Base-by-base conservation (phyloP, 805 yeast genomes). In the Metschnikowia vanudenii region DNA sequence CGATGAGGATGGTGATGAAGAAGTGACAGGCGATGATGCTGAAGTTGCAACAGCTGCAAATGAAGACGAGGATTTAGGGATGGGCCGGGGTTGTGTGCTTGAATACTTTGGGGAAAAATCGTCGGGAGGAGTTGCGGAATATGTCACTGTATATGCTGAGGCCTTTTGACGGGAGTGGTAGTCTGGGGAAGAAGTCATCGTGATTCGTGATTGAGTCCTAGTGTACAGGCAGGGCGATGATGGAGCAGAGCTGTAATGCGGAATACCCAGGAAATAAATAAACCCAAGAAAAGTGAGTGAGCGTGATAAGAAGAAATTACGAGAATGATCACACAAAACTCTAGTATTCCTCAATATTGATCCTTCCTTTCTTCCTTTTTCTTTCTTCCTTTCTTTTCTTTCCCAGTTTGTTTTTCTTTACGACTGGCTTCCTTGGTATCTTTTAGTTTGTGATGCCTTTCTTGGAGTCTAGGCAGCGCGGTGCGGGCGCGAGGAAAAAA, bases 121-220 rank as follows among this genome's bases (percentile, higher is more conserved):
- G 11, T n/a, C 16, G 7, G 14, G 4, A 13, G 17, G 12, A 2
- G 26, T 35, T 26, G 24, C 12, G 32, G 13, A 39, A 3, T 31
- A 22, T 39, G 36, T 11, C 22, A 11, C 17, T 18, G 37, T 30
- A 20, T 8, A 33, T 29, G 18, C 32, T n/a, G 16, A 16, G 11
- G 39, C 20, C 4, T 24, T 28, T n/a, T n/a, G 19, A 9, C 28
- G 19, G 35, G 8, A 11, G 34, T 13, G 39, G 37, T n/a, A 26
- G 38, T 37, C 42, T 39, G 42, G 47, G 43, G 38, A 33, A 38
- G 16, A 26, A 68, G 18, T 76, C 75, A 22, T 69, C 41, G 36
- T 36, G 37, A 20, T 30, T 29, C n/a, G 29, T n/a, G 13, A n/a
- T 18, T 3, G n/a, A 8, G 38, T 12, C 38, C 18, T n/a, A 24